Evolutionary conservation across 2,329 filamentous ascomycete species (phyloP).

Genomic region (Fusarium duplospermum): DNA sequence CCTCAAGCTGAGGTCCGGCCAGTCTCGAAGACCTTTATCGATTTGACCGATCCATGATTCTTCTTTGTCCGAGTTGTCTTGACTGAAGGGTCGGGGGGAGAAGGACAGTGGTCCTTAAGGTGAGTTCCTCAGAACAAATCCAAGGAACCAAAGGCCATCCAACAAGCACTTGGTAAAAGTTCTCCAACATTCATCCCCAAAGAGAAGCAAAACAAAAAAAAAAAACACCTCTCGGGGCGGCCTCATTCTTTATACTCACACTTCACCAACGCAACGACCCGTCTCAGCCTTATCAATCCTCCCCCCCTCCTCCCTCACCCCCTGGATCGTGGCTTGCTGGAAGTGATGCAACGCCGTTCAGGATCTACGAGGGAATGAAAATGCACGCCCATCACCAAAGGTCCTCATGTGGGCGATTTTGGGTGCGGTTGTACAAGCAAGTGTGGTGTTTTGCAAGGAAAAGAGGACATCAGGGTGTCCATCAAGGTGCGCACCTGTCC

Average conservation of each 20-base stretch:
- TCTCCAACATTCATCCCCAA: neutral
- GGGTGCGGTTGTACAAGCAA: conserved; percentile 12
- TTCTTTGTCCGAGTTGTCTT: neutral
- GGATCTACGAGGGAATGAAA: conserved; percentile 4
- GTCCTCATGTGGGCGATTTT: conserved; percentile 8
- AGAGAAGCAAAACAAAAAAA: neutral
- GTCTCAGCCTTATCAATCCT: conserved; percentile 20
- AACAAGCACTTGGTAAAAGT: neutral
- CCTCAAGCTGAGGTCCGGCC: neutral
- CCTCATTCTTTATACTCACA: conserved; percentile 35
- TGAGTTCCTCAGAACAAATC: neutral
- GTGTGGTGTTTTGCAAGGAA: neutral
- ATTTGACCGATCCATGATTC: neutral
- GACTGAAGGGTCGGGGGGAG: neutral
- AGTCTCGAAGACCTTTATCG: neutral
- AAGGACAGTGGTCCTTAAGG: neutral
- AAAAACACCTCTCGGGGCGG: neutral
- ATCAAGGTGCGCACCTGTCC: conserved; percentile 41
- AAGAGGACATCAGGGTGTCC: conserved; percentile 43
- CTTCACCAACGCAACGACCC: neutral
- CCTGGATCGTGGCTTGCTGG: conserved; percentile 16
- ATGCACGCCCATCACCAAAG: conserved; percentile 5
- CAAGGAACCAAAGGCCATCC: neutral
- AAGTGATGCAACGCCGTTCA: conserved; percentile 23
- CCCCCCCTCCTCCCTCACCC: neutral